phyloP scores from a whole-genome alignment of 768 basidiomycete genomes.

The Pholiota molesta region DNA sequence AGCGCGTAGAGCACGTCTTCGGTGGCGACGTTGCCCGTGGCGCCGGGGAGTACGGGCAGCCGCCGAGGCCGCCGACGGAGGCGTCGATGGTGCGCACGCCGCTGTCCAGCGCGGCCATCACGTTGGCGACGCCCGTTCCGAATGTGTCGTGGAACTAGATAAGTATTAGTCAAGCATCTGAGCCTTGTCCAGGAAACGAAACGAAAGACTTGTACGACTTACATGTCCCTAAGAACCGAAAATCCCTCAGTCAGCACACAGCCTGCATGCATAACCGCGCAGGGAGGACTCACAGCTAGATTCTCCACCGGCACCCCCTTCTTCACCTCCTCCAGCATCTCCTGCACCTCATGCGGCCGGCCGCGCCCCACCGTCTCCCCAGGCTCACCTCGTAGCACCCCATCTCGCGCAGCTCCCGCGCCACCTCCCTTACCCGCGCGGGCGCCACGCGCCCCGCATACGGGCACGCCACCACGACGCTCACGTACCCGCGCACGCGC shows the following conservation, averaged over 20 bases:
- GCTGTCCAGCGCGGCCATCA: constrained; percentile 66
- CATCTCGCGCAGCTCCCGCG: constrained; percentile 78
- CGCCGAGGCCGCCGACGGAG: constrained; percentile 88
- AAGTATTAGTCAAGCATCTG: background rate
- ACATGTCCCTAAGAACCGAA: constrained; percentile 52
- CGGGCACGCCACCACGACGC: constrained; percentile 82
- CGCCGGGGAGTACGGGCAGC: constrained; percentile 95
- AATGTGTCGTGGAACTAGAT: constrained; percentile 88
- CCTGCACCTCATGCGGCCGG: constrained; percentile 66
- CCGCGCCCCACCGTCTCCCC: constrained; percentile 93
- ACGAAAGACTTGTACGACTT: constrained; percentile 22
- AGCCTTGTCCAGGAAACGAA: background rate
- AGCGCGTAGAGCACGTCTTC: constrained; percentile 91
- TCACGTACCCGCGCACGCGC: constrained; percentile 84
- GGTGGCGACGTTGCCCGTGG: constrained; percentile 93
- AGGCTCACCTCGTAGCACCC: constrained; percentile 90
- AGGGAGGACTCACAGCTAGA: constrained; percentile 61
- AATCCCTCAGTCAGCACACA: background rate
- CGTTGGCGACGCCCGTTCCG: constrained; percentile 80
- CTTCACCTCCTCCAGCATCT: constrained; percentile 73
- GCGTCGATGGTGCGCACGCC: constrained; percentile 85
- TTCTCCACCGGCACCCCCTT: constrained; percentile 59
- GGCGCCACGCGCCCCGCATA: constrained; percentile 81
- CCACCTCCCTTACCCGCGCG: constrained; percentile 64
- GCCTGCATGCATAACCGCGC: background rate